Base-by-base conservation (phyloP, 306 rosid genomes). In the Glycyrrhiza uralensis region DNA sequence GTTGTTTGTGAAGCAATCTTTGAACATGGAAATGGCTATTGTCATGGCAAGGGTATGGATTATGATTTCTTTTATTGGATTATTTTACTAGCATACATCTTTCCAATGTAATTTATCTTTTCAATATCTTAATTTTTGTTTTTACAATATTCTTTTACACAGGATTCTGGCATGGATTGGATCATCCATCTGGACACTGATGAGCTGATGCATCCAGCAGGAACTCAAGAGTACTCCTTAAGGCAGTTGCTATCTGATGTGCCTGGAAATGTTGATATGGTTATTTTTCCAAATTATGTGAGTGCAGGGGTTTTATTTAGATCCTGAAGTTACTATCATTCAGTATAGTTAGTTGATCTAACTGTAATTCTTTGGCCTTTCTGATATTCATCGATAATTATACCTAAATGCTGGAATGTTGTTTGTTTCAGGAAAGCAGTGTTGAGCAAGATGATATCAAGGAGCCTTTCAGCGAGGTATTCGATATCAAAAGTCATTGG, bases 1-100 rank as follows among this genome's bases (percentile, higher is more conserved):
- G 84, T 85, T 94, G 84, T 94, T 94, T 81, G 99, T 91, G 89
- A 94, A 94, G 88, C 97, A 91, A 72, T 86, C 97, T 50, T 84
- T 94, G 46, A 94, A 94, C 76, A 94, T 94, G 99, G 99, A 94
- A 86, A 94, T 91, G 97, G 99, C 96, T 24, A 94, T 91, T 83
- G 96, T 85, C 79, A 88, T 85, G 99, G 99, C 96, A 65, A 89
- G 93, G 96, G 99, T 94, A 89, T 55, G 88, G 10, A 3, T 22
- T 71, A 10, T 33, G 28, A 56, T 77, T 80, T 77, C 69, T 79
- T 64, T 62, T 42, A 10, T 47, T 76, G 41, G 55, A 65, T 49
- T 56, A 8, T 23, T 58, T 58, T 45, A 58, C 41, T 33, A 62
- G 14, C 17, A 52, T 36, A 8, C 19, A n/a, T 74, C 42, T 14